Conservation (phyloP, 2,329 filamentous ascomycete species). For the Purpureocillium lavendulum region DNA sequence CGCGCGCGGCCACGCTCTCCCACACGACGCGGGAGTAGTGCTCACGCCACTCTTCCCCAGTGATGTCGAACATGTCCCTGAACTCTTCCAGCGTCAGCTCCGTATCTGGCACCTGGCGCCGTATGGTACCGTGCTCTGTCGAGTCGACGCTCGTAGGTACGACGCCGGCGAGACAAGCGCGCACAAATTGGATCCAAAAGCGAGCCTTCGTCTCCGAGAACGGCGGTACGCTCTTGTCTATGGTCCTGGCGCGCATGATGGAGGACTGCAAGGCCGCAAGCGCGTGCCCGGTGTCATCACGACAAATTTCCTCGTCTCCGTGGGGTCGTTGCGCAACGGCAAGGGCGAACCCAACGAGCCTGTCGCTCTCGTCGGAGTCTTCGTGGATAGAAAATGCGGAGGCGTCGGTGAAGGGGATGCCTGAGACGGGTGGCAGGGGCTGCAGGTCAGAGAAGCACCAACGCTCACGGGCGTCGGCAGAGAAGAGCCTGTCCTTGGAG, state of each 20-base stretch:
- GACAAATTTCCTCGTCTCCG: neutral
- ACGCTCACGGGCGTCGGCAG: constrained; percentile 14
- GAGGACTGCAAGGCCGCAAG: constrained; percentile 15
- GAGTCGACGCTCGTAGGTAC: too few relatives aligned
- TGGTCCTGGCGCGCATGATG: constrained; percentile 13
- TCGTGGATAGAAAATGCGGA: neutral
- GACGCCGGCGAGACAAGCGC: constrained; percentile 10
- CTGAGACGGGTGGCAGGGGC: constrained; percentile 14
- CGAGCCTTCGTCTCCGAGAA: constrained; percentile 24
- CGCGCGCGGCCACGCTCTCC: constrained; percentile 17
- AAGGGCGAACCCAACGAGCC: constrained; percentile 20
- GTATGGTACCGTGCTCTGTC: too few relatives aligned
- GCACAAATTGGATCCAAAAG: constrained; percentile 21
- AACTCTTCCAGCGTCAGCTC: constrained; percentile 8
- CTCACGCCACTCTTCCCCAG: constrained; percentile 15
- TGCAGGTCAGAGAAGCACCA: constrained; percentile 22
- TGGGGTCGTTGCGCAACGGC: constrained; percentile 12
- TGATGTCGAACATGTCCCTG: constrained; percentile 13
- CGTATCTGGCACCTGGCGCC: neutral
- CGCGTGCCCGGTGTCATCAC: constrained; percentile 15
- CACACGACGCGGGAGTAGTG: constrained; percentile 17
- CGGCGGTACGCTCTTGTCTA: constrained; percentile 9
- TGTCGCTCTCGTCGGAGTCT: constrained; percentile 7
- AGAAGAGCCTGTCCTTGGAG: constrained; percentile 22
- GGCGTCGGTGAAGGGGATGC: neutral